Evolutionary conservation across 2,329 filamentous ascomycete genomes (phyloP).

Genomic region (Exophiala spinifera): DNA sequence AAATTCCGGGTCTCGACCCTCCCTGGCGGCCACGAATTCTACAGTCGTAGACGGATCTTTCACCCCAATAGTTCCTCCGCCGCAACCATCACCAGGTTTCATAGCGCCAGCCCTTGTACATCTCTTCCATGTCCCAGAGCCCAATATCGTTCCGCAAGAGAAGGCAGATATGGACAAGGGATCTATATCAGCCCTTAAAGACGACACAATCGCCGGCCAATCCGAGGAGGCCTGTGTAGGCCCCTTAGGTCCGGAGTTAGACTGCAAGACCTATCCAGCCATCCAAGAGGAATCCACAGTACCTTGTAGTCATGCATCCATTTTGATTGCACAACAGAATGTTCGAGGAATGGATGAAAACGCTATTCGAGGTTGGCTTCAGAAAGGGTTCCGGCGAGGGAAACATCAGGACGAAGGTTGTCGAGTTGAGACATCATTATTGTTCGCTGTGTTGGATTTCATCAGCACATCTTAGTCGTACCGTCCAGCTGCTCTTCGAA

Average conservation of each 20-base stretch:
- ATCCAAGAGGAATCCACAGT: not conserved
- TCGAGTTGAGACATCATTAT: not conserved
- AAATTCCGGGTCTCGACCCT: not conserved
- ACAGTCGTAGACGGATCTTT: not conserved
- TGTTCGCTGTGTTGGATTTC: conserved; percentile 3
- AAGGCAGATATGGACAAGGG: not conserved
- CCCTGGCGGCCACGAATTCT: not conserved
- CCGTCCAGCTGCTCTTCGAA: too few species aligned
- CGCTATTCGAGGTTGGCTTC: not conserved
- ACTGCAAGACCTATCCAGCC: conserved; percentile 1
- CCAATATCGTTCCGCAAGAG: not conserved
- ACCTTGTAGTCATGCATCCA: not conserved
- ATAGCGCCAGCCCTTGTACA: not conserved
- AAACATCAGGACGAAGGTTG: not conserved
- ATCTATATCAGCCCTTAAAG: not conserved
- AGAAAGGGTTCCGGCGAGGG: not conserved
- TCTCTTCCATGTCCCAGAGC: not conserved
- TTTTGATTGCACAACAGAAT: conserved; percentile 1
- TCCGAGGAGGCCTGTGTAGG: not conserved
- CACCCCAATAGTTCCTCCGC: not conserved
- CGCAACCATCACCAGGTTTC: not conserved
- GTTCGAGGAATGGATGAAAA: not conserved
- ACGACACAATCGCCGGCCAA: not conserved
- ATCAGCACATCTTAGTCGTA: conserved; percentile 1
- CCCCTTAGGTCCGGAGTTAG: not conserved